Percentiles rank a stretch among this genome's conserved stretches.
phyloP scores from a whole-genome alignment of 1,284 basidiomycete genomes.

The Peniophora sp. region DNA sequence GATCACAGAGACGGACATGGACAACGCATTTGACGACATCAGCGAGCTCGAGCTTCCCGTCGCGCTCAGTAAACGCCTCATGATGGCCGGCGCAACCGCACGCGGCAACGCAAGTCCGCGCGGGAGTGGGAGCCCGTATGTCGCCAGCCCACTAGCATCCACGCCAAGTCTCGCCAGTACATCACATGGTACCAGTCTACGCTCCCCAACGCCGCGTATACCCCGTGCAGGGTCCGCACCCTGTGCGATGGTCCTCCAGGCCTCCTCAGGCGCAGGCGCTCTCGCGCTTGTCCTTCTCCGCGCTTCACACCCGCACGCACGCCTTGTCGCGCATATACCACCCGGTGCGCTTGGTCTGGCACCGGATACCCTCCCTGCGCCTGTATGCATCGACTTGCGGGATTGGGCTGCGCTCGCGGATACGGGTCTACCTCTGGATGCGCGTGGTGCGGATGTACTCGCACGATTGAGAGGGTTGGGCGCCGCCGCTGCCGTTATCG shows the following conservation, averaged over 20 bases:
- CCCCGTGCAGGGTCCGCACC: slow-evolving; percentile 7
- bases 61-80: slow-evolving; percentile 4
- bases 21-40: slow-evolving; percentile 11
- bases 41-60: slow-evolving; percentile 4
- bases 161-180: neutral
- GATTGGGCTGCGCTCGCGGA: neutral
- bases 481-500: slow-evolving; percentile 58
- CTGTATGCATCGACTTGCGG: neutral
- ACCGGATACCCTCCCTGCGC: neutral
- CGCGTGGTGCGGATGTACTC: slow-evolving; percentile 33
- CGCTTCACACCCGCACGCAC: slow-evolving; percentile 40
- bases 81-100: neutral
- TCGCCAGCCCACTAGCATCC: neutral
- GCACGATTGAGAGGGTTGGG: slow-evolving; percentile 54
- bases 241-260: slow-evolving; percentile 63
- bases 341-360: slow-evolving; percentile 1
- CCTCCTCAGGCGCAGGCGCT: slow-evolving; percentile 70
- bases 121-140: slow-evolving; percentile 1
- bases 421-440: slow-evolving; percentile 6
- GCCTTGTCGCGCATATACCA: slow-evolving; percentile 58
- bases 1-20: slow-evolving; percentile 11
- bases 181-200: neutral
- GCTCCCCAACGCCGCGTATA: neutral
- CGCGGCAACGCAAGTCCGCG: neutral
- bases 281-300: slow-evolving; percentile 71